Evolutionary conservation across 257 asterid species (phyloP), one percentile per base, ranked within the genome.

Genomic region (Capsicum chinense): DNA sequence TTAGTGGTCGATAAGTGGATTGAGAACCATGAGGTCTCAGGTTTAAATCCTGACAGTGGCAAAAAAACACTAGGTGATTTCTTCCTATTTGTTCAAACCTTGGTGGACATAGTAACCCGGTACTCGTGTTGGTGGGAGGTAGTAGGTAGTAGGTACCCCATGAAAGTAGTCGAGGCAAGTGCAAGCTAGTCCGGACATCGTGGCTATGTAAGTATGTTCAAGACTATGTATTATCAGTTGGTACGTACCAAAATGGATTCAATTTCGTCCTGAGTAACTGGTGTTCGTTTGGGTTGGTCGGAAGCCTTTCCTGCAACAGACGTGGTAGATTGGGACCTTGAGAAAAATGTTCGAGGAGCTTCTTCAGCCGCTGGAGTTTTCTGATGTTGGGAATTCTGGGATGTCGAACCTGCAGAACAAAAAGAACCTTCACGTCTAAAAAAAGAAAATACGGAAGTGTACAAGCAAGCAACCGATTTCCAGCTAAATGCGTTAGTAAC

Each of bases 231-330:
- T 42, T 11, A 78, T 9, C 14, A 47, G 44, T 15, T 44, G 35
- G 52, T 58, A 85, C 90, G 14, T 92, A 96, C 99, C 99, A 94
- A 82, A 86, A 96, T 73, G 69, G 94, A 88, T 17, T 96, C 99
- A 48, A 96, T 96, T 93, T 96, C 99, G 82, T 94, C 98, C 84
- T 86, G 91, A 86, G 99, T 79, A 58, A 96, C 92, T 0, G 97
- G 98, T 70, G 98, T 90, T 89, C 99, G 86, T 90, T 92, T 94
- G 62, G 98, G 98, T 89, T 94, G 99, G 85, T 94, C 98, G 63
- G 98, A 93, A 87, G 98, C 99, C 89, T 90, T 96, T 85, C 98
- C 98, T 87, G 95, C 95, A 2, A 87, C 83, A 63, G 94, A 88
- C 79, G 26, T 80, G 88, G 74, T 90, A 83, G 94, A 86, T 79